Evolutionary conservation across 1,284 basidiomycete genomes (phyloP), one percentile per base, ranked within the genome.

Genomic region (Leucoagaricus sp.): DNA sequence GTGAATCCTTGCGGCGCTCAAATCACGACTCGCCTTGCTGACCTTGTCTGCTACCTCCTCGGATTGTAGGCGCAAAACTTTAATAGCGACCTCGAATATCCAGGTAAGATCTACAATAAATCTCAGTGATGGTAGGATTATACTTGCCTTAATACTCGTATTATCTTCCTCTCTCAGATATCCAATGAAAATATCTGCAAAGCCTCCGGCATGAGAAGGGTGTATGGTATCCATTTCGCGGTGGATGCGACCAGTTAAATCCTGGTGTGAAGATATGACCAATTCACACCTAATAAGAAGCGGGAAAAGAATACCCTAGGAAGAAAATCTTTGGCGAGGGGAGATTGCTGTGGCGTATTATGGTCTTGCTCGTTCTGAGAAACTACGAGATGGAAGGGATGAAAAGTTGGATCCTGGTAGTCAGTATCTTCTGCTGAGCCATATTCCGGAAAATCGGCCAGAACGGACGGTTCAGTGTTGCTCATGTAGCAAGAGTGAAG

Each of bases 21-120:
- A 34, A 41, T 10, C 10, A 12, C n/a, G 50, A 34, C 31, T 21
- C 34, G 45, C 51, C n/a, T 17, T 44, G 10, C 23, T 31, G 29
- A 46, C 34, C 15, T 23, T 53, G 6, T 25, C 29, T 12, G 26
- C 42, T 4, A 9, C 12, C 9, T 44, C 28, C 2, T 15, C 25
- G 31, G 13, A 3, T 12, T 49, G 29, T 28, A n/a, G n/a, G 21
- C 41, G 38, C 3, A 38, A 21, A 6, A 42, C 52, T 49, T 44
- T 58, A 41, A 56, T 52, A 44, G 21, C 57, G 17, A 44, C 55
- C 59, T 29, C 15, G 23, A 15, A 25, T 7, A 21, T 23, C 15
- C 13, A 34, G 8, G 8, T 36, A 12, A 25, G 19, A 12, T 26
- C 6, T 7, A 23, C 12, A 12, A 21, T 25, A 19, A 15, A 40